These are phyloP conservation scores for Ogataea paradorogensis DNA, from an alignment of 805 yeast genomes.

Conservation along the genomic window DNA sequence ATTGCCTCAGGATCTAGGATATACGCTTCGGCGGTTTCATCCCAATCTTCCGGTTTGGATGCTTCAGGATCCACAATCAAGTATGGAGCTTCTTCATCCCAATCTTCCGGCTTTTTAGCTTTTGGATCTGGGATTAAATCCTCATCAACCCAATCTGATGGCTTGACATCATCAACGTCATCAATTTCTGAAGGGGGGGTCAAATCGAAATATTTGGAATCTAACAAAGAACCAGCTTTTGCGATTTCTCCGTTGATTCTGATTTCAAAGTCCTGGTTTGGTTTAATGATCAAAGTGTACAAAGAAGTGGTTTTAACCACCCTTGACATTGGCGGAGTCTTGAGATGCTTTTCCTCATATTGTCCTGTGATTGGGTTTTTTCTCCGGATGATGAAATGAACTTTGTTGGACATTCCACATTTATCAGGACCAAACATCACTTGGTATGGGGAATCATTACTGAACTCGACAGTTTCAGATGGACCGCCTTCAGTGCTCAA, in stretches of 20 bases:
- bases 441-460: constrained; percentile 68
- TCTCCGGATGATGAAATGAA: constrained; percentile 71
- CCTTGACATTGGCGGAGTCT: constrained; percentile 64
- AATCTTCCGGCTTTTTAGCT: constrained; percentile 71
- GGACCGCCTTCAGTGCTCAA: constrained; percentile 43
- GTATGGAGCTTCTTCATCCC: constrained; percentile 72
- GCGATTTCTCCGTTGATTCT: constrained; percentile 77
- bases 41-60: constrained; percentile 75
- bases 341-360: constrained; percentile 66
- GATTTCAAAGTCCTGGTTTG: constrained; percentile 69
- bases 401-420: constrained; percentile 78
- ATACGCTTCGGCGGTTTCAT: constrained; percentile 54
- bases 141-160: constrained; percentile 80
- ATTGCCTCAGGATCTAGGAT: constrained; percentile 66
- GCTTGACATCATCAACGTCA: constrained; percentile 58
- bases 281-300: constrained; percentile 72
- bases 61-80: constrained; percentile 67
- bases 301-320: constrained; percentile 56
- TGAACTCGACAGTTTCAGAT: constrained; percentile 43
- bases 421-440: constrained; percentile 94
- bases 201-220: constrained; percentile 52
- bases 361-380: constrained; percentile 52
- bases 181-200: constrained; percentile 64
- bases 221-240: constrained; percentile 65
- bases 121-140: constrained; percentile 65